Evolutionary conservation across 306 rosid species (phyloP), one percentile per base, ranked within the genome.

Genomic region (barrel medic (Medicago truncatula)): DNA sequence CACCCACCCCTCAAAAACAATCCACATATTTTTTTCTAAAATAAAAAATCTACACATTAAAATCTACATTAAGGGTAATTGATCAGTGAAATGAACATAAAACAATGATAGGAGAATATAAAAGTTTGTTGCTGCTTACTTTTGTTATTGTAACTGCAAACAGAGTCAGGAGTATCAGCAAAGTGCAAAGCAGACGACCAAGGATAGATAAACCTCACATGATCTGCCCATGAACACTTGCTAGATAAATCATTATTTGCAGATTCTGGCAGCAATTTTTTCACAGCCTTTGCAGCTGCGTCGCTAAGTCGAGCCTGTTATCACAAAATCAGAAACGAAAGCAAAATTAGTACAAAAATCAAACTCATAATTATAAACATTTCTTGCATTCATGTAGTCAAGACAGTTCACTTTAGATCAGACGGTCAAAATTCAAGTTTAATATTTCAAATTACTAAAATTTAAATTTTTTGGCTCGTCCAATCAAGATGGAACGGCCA

Each of bases 181-280:
- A 25, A 93, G 75, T 93, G 98, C 74, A 93, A 88, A 28, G 97
- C 74, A 60, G 96, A 78, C 15, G 98, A 89, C 98, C 98, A 93
- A 0, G 67, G 92, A 57, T 73, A 88, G 3, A 49, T 78, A 21
- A 78, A 70, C 76, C 75, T 85, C 21, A 93, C 73, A 57, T 47
- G 75, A 67, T 93, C 98, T 10, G 98, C 93, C 97, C 98, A 93
- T 6, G 83, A 76, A 73, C 98, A 93, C 70, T 86, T 68, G 21
- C 82, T 88, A 0, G 86, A 80, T 78, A 91, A 76, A 13, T 91
- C 93, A 17, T 83, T 87, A 2, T 75, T 74, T 17, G 89, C 96
- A 6, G 50, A 83, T 17, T 63, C 44, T 2, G 97, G 97, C 28
- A 93, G 84, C 83, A 93, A 80, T 34, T 89, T 47, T 73, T 78